These are phyloP conservation scores for Geotrichum ghanense DNA, from an alignment of 805 yeast species.

Conservation along the genomic window DNA sequence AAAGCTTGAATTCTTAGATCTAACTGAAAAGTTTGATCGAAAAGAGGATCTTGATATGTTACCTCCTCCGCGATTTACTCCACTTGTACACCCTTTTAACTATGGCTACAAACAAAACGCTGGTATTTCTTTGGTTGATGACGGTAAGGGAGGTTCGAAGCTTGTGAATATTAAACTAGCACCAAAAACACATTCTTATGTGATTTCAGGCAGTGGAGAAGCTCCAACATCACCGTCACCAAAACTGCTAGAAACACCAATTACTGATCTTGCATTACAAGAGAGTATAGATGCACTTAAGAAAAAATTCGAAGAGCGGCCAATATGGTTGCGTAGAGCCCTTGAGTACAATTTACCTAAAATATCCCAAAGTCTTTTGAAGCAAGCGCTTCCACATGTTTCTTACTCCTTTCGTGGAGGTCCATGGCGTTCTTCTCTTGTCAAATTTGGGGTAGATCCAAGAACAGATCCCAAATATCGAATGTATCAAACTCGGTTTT, in stretches of 20 bases:
- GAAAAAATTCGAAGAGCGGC: slow-evolving; percentile 52
- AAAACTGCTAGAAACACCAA: slow-evolving; percentile 29
- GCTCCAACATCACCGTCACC: slow-evolving; percentile 25
- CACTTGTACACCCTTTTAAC: slow-evolving; percentile 62
- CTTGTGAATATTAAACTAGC: slow-evolving; percentile 24
- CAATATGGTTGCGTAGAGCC: slow-evolving; percentile 79
- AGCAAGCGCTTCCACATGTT: slow-evolving; percentile 74
- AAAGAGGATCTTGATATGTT: slow-evolving; percentile 48
- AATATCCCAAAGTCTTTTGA: slow-evolving; percentile 35
- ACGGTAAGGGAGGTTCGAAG: slow-evolving; percentile 34
- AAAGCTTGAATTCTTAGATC: slow-evolving; percentile 22
- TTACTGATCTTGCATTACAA: slow-evolving; percentile 31
- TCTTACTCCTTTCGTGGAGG: slow-evolving; percentile 78
- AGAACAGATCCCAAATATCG: slow-evolving; percentile 41
- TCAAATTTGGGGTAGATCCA: slow-evolving; percentile 74
- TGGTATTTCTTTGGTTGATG: slow-evolving; percentile 38
- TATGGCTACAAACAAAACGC: slow-evolving; percentile 74
- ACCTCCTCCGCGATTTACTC: slow-evolving; percentile 80
- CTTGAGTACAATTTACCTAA: slow-evolving; percentile 15
- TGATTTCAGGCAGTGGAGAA: slow-evolving; percentile 25
- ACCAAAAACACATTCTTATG: slow-evolving; percentile 22
- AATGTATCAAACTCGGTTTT: slow-evolving; percentile 74
- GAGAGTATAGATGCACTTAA: slow-evolving; percentile 27
- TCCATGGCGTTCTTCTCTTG: slow-evolving; percentile 87
- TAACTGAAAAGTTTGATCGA: slow-evolving; percentile 11